A percentile compares a stretch with the other conserved stretches of the same genome.
Conservation (phyloP, 75 land plant species). For the Picea sitchensis region DNA sequence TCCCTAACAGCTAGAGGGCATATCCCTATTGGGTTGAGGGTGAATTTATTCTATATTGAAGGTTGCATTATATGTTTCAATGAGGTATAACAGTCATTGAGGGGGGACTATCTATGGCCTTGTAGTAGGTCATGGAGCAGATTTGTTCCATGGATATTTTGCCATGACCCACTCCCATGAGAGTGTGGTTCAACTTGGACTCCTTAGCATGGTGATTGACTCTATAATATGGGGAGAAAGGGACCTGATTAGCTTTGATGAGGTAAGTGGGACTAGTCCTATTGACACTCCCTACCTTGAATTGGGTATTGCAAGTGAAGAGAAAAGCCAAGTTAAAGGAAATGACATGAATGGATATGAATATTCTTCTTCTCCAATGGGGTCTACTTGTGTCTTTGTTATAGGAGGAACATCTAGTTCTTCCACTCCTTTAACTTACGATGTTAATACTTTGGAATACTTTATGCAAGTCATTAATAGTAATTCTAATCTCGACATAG, state of each 20-base stretch:
- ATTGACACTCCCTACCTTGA: neutral
- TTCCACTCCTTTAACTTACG: neutral
- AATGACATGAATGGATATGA: neutral
- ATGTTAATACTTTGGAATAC: neutral
- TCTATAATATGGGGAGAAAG: neutral
- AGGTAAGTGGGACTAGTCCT: too few species aligned
- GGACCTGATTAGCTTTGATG: neutral
- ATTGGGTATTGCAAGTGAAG: neutral
- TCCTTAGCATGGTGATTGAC: neutral
- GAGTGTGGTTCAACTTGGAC: too few species aligned
- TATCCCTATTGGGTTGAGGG: too few species aligned
- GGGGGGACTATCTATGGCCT: too few species aligned
- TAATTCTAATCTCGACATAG: neutral
- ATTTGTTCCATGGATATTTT: too few species aligned
- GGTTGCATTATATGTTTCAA: too few species aligned
- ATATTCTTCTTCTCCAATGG: neutral
- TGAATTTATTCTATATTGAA: too few species aligned
- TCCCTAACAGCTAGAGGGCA: too few species aligned
- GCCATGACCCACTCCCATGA: too few species aligned
- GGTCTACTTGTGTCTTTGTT: neutral
- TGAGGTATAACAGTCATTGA: too few species aligned
- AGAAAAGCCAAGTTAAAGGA: neutral
- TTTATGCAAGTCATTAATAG: neutral
- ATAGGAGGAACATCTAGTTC: neutral
- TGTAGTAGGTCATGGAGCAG: too few species aligned